Evolutionary conservation across 2,329 filamentous ascomycete species (phyloP), one percentile per base, ranked within the genome.

Genomic region (Myriosclerotinia curreyana): DNA sequence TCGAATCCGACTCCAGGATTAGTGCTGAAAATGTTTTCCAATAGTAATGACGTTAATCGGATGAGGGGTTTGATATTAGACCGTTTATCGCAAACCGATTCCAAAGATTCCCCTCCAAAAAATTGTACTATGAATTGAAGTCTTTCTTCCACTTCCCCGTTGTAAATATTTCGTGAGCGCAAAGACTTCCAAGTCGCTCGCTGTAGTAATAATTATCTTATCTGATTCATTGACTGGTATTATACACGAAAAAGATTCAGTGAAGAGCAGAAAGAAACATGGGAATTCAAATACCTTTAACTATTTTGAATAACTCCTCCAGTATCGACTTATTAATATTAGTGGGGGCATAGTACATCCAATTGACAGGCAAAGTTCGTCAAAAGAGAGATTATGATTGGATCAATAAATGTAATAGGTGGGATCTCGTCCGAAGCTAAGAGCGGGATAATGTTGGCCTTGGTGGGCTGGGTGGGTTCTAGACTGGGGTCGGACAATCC

Each of bases 121-220:
- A 14, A 48, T 52, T 34, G 64, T 34, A 65, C n/a, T 9, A 11
- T 61, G 61, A n/a, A n/a, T n/a, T n/a, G n/a, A 71, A 74, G 72
- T 73, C 73, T 73, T 74, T 74, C 69, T 73, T 62, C 66, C 51
- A 65, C 66, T 68, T 63, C 69, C 52, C 40, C 40, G 22, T 25
- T 51, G 54, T 61, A 42, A 25, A 62, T 67, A 72, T n/a, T n/a
- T n/a, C n/a, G 68, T 69, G 69, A 74, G 71, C 72, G 73, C 73
- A 74, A 74, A 74, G 73, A 74, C 73, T 73, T 70, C 65, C 65
- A 74, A 74, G 73, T 74, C 73, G 71, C 71, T 71, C 71, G 73
- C 71, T 72, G 66, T 53, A 65, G 66, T 53, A 65, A 65, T 68
- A 62, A 67, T 46, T 52, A 60, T 42, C 34, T 40, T 56, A 12